Evolutionary conservation across 208 protist species (phyloP), one percentile per base, ranked within the genome.

Genomic region (Sergeia podlipaevii): DNA sequence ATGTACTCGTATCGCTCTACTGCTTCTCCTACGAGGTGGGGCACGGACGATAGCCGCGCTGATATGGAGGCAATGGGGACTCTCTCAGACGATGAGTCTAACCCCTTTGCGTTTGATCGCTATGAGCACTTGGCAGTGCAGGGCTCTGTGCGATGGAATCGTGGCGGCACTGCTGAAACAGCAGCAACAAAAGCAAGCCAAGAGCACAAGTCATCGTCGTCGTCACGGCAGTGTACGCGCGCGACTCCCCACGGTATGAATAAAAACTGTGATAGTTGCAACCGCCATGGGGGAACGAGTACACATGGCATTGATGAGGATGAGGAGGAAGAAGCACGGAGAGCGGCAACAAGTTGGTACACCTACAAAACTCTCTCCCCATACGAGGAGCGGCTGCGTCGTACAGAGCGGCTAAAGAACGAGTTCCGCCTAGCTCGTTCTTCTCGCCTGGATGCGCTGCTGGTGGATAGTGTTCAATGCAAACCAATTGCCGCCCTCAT

Each of bases 381-480:
- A 24, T 57, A 55, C 28, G 85, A 93, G 56, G 50, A 65, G 37
- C 54, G 75, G 24, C 77, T 85, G 61, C 68, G 68, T 30, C 63
- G 68, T 8, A 69, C 65, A 30, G 81, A 93, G 45, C 74, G 74
- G 41, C 68, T 90, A 2, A 84, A 78, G 56, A 85, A 59, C 18
- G 76, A 85, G 48, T 89, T 85, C 47, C 73, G 71, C 5, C 55
- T 93, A 2, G 73, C 77, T 0, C 69, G 72, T 8, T 88, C 81
- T 0, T 29, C 53, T 4, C 70, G 69, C n/a, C 39, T 90, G 0
- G 78, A 93, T 51, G 74, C 65, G 13, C 55, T 93, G 13, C 77
- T 93, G 15, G 57, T 93, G 0, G 70, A 93, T 49, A 8, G 27
- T 21, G 38, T 37, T 3, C 63, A 54, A 41, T 72, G 62, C 7